A percentile compares a stretch with the other conserved stretches of the same genome.
phyloP scores from a whole-genome alignment of 2,329 filamentous ascomycete species.

The Periconia digitata region DNA sequence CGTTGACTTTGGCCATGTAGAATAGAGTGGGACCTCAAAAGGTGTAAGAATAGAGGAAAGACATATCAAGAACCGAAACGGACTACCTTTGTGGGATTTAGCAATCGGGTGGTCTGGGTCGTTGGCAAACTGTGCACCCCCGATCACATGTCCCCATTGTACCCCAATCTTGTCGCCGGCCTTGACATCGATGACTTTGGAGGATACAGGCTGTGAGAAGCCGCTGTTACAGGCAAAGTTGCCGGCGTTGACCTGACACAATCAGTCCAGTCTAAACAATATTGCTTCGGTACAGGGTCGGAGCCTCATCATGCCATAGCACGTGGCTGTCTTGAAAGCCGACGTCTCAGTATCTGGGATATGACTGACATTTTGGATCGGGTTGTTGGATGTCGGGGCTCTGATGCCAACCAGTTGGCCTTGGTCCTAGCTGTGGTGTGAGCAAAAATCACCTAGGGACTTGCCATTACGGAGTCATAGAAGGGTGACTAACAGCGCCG shows the following conservation, averaged over 20 bases:
- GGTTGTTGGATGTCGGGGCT: conserved; percentile 53
- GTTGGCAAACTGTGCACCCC: conserved; percentile 53
- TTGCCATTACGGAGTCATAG: neutral
- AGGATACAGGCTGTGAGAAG: conserved; percentile 38
- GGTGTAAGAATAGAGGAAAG: conserved; percentile 43
- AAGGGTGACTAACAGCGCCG: conserved; percentile 25
- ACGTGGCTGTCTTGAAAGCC: too few relatives aligned
- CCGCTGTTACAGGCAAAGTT: conserved; percentile 52
- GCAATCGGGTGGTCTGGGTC: conserved; percentile 18
- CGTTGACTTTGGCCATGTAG: conserved; percentile 46
- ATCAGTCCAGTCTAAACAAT: too few relatives aligned
- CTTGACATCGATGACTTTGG: conserved; percentile 51
- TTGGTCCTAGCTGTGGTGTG: conserved; percentile 41
- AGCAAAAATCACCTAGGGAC: neutral
- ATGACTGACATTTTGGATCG: conserved; percentile 54
- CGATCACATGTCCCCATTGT: conserved; percentile 58
- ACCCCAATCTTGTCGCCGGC: conserved; percentile 56
- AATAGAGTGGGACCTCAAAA: conserved; percentile 50
- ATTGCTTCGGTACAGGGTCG: too few relatives aligned
- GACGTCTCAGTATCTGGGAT: too few relatives aligned
- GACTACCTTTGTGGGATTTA: conserved; percentile 10
- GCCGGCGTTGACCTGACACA: conserved; percentile 45
- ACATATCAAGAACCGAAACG: neutral
- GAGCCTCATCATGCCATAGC: too few relatives aligned
- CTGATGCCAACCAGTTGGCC: conserved; percentile 55